Percentiles rank a stretch among this genome's conserved stretches.
These are phyloP conservation scores for Pharus latifolius DNA, from an alignment of 176 grass and related monocot genomes.

Conservation along the genomic window DNA sequence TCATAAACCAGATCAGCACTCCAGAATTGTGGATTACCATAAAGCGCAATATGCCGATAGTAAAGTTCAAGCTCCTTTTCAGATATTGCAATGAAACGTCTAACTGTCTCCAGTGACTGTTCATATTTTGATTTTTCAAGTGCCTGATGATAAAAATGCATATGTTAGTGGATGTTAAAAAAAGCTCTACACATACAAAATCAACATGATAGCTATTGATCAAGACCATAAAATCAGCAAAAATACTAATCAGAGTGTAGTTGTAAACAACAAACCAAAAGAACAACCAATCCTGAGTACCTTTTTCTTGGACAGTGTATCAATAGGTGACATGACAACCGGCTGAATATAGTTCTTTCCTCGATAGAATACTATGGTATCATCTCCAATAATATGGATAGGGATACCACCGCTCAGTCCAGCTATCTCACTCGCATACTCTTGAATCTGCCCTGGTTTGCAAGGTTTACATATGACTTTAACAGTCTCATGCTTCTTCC, in stretches of 20 bases:
- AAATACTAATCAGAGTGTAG: not conserved
- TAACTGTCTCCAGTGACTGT: conserved; percentile 73
- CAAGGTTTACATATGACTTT: conserved; percentile 89
- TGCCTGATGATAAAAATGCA: conserved; percentile 44
- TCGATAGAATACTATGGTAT: conserved; percentile 78
- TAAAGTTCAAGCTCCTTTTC: conserved; percentile 87
- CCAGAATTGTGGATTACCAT: conserved; percentile 48
- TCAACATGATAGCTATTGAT: not conserved
- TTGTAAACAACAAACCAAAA: no score
- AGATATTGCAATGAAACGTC: conserved; percentile 59
- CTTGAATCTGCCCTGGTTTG: conserved; percentile 77
- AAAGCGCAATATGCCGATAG: conserved; percentile 75
- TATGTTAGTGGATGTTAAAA: conserved; percentile 1
- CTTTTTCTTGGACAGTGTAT: conserved; percentile 95
- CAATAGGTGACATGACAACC: conserved; percentile 88
- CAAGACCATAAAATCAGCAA: not conserved
- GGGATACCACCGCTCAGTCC: conserved; percentile 69
- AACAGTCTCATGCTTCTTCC: conserved; percentile 96
- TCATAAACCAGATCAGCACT: conserved; percentile 37
- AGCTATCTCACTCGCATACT: conserved; percentile 71
- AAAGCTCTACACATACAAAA: not conserved
- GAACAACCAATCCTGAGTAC: conserved; percentile 1
- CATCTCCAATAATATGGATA: conserved; percentile 59
- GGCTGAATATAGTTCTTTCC: conserved; percentile 89
- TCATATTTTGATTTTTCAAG: conserved; percentile 99